Conservation (phyloP, 495 filamentous ascomycete genomes). For the Parachaetomium inaequale region DNA sequence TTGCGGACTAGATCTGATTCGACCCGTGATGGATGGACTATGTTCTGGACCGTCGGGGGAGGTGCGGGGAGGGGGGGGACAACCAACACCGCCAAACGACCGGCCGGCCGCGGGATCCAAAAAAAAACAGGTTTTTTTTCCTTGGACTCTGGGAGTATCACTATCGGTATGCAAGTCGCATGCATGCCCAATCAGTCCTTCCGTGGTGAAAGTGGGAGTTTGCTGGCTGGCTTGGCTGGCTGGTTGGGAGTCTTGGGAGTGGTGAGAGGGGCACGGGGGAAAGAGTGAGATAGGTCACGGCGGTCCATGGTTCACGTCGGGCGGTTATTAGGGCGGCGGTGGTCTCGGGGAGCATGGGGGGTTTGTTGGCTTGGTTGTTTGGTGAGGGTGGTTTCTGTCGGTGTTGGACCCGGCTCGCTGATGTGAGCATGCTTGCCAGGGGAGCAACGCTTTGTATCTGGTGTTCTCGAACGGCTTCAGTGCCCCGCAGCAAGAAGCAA, state of each 20-base stretch:
- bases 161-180: conserved; percentile 32
- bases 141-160: too few relatives aligned
- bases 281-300: too few relatives aligned
- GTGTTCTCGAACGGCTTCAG: background rate
- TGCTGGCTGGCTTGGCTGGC: too few relatives aligned
- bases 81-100: conserved; percentile 15
- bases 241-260: background rate
- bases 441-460: background rate
- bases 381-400: background rate
- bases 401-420: background rate
- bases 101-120: conserved; percentile 23
- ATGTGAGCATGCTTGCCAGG: background rate
- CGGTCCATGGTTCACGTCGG: too few relatives aligned
- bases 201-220: background rate
- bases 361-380: background rate
- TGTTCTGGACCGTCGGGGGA: too few relatives aligned
- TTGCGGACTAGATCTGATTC: too few relatives aligned
- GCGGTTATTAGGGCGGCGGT: too few relatives aligned
- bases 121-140: conserved; percentile 34
- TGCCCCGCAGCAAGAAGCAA: background rate
- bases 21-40: too few relatives aligned
- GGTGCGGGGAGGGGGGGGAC: background rate
- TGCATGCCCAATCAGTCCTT: conserved; percentile 27
- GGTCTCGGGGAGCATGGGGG: background rate
- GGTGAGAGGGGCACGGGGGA: background rate